phyloP scores from a whole-genome alignment of 306 rosid genomes.

The Cucurbita argyrosperma region DNA sequence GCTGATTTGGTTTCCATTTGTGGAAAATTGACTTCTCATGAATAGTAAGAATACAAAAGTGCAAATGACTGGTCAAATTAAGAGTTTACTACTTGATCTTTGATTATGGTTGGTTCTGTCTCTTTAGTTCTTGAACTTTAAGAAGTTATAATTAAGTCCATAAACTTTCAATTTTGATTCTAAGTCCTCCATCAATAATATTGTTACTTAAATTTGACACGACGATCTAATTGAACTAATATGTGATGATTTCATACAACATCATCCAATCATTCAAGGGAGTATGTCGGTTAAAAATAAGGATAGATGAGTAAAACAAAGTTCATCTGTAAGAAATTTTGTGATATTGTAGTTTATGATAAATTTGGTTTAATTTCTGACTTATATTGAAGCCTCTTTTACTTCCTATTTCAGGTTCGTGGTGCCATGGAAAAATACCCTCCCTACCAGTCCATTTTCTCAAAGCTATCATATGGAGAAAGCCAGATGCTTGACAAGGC shows the following conservation, averaged over 20 bases:
- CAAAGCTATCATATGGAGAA: constrained; percentile 86
- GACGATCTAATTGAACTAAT: neutral
- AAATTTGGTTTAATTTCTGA: neutral
- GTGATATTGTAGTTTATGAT: neutral
- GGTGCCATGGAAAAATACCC: constrained; percentile 87
- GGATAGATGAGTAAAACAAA: neutral
- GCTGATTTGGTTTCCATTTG: neutral
- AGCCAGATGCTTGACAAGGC: constrained; percentile 97
- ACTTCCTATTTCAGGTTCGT: constrained; percentile 49
- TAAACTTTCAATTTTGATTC: neutral
- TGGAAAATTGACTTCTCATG: neutral
- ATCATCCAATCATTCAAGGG: neutral
- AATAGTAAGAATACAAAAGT: neutral
- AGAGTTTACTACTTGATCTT: neutral
- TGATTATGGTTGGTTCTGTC: neutral
- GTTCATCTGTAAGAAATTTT: neutral
- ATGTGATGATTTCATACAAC: neutral
- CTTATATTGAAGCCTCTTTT: neutral
- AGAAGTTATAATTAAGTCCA: neutral
- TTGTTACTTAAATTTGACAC: neutral
- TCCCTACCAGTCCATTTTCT: constrained; percentile 79
- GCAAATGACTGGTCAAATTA: neutral
- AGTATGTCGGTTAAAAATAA: neutral
- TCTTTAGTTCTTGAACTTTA: neutral
- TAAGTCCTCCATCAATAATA: neutral